Conservation (phyloP, 768 basidiomycete species). For the Agrocybe pediades region DNA sequence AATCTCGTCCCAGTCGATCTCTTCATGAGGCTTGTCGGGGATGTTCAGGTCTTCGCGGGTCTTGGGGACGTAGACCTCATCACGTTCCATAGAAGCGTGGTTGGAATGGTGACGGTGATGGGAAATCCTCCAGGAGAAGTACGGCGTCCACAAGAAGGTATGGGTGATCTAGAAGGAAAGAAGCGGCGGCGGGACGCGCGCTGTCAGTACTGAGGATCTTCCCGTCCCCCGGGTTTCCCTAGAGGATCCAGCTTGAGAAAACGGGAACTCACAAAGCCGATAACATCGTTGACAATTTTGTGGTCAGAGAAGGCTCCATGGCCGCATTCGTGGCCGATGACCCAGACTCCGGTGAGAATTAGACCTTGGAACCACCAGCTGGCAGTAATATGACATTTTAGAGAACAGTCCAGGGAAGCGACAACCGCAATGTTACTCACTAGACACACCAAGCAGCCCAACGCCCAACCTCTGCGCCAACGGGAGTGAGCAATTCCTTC, state of each 20-base stretch:
- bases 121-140: slow-evolving; percentile 57
- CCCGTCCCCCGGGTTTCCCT: too few relatives aligned
- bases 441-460: slow-evolving; percentile 50
- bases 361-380: slow-evolving; percentile 68
- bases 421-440: too few relatives aligned
- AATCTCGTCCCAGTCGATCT: slow-evolving; percentile 53
- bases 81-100: slow-evolving; percentile 55
- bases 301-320: slow-evolving; percentile 58
- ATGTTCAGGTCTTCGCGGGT: slow-evolving; percentile 57
- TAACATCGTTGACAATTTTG: slow-evolving; percentile 46
- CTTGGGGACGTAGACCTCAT: slow-evolving; percentile 64
- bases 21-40: slow-evolving; percentile 34
- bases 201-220: background rate
- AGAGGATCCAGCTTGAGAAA: slow-evolving; percentile 7
- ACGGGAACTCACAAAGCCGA: slow-evolving; percentile 47
- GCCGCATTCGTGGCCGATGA: slow-evolving; percentile 64
- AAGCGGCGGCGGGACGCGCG: background rate
- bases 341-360: slow-evolving; percentile 61
- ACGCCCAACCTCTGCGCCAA: slow-evolving; percentile 37
- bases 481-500: slow-evolving; percentile 28
- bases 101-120: slow-evolving; percentile 55
- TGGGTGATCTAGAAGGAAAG: slow-evolving; percentile 37
- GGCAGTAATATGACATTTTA: background rate
- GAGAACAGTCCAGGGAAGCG: background rate
- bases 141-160: slow-evolving; percentile 52